These are phyloP conservation scores for Coelastrella sp. DNA, from an alignment of 139 green algal species.

Conservation along the genomic window DNA sequence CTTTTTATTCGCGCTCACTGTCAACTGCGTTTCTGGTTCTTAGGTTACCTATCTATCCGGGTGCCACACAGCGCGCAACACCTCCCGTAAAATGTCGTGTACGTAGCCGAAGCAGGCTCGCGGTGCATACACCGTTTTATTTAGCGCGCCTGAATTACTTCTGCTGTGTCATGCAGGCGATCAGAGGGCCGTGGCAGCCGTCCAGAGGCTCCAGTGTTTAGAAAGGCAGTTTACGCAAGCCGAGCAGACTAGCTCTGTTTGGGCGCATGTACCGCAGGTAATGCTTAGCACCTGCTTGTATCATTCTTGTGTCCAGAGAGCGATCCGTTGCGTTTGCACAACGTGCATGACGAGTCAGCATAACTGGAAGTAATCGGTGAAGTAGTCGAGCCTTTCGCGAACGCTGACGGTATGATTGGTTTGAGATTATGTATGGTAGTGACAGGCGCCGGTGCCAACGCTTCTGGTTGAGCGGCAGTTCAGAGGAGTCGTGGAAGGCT, in stretches of 20 bases:
- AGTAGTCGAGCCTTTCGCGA: too few species aligned
- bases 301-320: background rate
- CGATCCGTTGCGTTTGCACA: background rate
- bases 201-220: background rate
- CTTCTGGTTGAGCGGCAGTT: too few species aligned
- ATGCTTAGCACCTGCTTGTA: background rate
- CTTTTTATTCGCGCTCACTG: background rate
- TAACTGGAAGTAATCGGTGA: slow-evolving; percentile 1
- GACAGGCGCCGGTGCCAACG: too few species aligned
- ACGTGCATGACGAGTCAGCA: background rate
- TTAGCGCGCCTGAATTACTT: background rate
- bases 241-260: slow-evolving; percentile 16
- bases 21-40: background rate
- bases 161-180: background rate
- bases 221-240: background rate
- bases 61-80: background rate
- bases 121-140: background rate
- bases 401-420: too few species aligned
- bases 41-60: background rate
- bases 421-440: too few species aligned
- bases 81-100: background rate
- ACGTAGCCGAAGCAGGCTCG: background rate
- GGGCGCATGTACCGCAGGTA: slow-evolving; percentile 26
- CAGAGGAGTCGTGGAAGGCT: too few species aligned
- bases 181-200: background rate